Percentiles rank a stretch among this genome's conserved stretches.
Conservation (phyloP, 2,329 filamentous ascomycete genomes). For the Penicillium sp. region DNA sequence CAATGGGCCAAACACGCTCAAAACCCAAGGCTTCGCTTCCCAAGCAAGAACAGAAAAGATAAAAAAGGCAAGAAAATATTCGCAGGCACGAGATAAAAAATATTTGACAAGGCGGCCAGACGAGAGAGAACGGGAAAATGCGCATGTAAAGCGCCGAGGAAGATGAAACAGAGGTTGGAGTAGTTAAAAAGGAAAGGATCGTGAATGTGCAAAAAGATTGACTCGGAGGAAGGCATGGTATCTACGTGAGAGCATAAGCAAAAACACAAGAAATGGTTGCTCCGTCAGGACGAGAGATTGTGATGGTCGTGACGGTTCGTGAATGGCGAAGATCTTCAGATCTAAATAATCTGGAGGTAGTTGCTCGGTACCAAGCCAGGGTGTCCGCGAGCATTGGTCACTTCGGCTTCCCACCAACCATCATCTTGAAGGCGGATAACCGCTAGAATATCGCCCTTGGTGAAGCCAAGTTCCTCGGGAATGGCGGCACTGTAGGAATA, state of each 20-base stretch:
- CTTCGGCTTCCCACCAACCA: constrained; percentile 98
- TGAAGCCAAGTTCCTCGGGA: constrained; percentile 89
- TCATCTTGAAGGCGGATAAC: constrained; percentile 92
- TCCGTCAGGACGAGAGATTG: constrained; percentile 25
- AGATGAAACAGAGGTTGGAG: constrained; percentile 7
- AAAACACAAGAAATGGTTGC: constrained; percentile 13
- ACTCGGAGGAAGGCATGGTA: constrained; percentile 22
- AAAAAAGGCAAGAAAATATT: constrained; percentile 4
- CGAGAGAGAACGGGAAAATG: constrained; percentile 11
- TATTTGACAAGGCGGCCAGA: constrained; percentile 14
- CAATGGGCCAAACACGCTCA: neutral
- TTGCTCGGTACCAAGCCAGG: constrained; percentile 69
- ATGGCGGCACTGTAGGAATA: constrained; percentile 96
- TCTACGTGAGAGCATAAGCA: constrained; percentile 24
- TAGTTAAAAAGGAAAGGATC: constrained; percentile 16
- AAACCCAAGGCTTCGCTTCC: constrained; percentile 1
- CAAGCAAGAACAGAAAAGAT: constrained; percentile 2
- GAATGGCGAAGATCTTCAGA: constrained; percentile 15
- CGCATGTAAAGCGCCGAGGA: constrained; percentile 12
- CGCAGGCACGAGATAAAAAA: constrained; percentile 7
- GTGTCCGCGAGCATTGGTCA: constrained; percentile 61
- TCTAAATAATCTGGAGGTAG: constrained; percentile 64
- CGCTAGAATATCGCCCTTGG: constrained; percentile 88
- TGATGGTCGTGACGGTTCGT: constrained; percentile 31
- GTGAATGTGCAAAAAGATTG: constrained; percentile 25